These are phyloP conservation scores for Laburnicola sp. DNA, from an alignment of 2,329 filamentous ascomycete species.

Conservation along the genomic window DNA sequence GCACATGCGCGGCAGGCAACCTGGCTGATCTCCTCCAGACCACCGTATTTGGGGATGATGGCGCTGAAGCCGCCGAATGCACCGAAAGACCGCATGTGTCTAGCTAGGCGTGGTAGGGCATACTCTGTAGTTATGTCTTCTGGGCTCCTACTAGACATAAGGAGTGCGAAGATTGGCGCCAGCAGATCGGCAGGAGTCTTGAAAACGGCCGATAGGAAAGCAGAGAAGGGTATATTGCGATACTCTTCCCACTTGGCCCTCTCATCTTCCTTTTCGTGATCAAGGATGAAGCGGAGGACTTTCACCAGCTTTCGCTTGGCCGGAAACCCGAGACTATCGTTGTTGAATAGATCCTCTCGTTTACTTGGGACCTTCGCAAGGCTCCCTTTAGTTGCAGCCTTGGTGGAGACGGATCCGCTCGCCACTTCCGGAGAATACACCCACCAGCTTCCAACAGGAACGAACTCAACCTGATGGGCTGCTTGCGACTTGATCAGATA, in stretches of 20 bases:
- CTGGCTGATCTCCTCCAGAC: constrained; percentile 84
- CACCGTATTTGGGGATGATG: constrained; percentile 91
- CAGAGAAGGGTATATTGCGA: constrained; percentile 58
- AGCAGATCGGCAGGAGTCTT: constrained; percentile 66
- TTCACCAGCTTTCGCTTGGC: constrained; percentile 90
- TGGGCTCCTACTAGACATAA: constrained; percentile 66
- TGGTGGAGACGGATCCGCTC: constrained; percentile 3
- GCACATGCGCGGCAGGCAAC: constrained; percentile 88
- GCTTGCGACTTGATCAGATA: constrained; percentile 86
- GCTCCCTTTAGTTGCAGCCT: constrained; percentile 15
- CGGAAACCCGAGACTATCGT: constrained; percentile 72
- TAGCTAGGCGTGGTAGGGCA: constrained; percentile 72
- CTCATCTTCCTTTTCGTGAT: constrained; percentile 64
- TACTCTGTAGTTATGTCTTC: constrained; percentile 64
- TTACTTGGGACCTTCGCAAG: constrained; percentile 80
- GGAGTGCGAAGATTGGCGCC: constrained; percentile 68
- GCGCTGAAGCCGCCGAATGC: constrained; percentile 89
- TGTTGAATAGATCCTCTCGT: constrained; percentile 87
- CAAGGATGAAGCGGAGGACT: constrained; percentile 81
- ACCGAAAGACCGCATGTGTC: constrained; percentile 84
- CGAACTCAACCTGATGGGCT: constrained; percentile 88
- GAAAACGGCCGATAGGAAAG: constrained; percentile 61
- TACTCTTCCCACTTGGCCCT: constrained; percentile 61
- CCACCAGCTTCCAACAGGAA: constrained; percentile 92
- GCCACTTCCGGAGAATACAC: constrained; percentile 57